A percentile compares a stretch with the other conserved stretches of the same genome.
These are phyloP conservation scores for Myriosclerotinia duriaeana DNA, from an alignment of 2,329 filamentous ascomycete genomes.

Conservation along the genomic window DNA sequence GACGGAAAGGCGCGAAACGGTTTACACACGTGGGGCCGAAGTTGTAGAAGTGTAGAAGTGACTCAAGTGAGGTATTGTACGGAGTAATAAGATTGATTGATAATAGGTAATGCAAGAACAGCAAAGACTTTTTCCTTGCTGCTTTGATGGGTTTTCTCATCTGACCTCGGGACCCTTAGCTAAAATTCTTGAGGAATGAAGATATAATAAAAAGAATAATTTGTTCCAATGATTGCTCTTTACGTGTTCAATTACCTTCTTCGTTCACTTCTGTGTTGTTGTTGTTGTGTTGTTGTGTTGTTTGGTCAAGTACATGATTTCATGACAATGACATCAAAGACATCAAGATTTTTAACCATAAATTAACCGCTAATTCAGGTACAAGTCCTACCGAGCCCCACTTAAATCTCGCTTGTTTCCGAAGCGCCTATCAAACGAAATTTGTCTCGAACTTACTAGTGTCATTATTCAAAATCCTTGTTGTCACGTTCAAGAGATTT, in stretches of 20 bases:
- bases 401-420: slow-evolving; percentile 4
- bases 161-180: no score
- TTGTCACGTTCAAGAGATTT: slow-evolving; percentile 5
- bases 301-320: background rate
- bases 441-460: slow-evolving; percentile 2
- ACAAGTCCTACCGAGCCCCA: background rate
- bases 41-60: no score
- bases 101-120: no score
- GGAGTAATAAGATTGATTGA: no score
- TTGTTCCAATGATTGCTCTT: background rate
- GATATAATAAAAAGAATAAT: no score
- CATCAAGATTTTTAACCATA: no score
- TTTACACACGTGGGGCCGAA: background rate
- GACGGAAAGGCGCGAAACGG: background rate
- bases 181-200: no score
- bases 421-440: slow-evolving; percentile 10
- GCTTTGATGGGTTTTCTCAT: no score
- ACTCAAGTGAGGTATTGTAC: no score
- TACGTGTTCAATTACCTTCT: background rate
- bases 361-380: slow-evolving; percentile 14
- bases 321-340: no score
- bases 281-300: background rate
- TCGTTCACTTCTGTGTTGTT: no score
- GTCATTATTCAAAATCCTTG: background rate
- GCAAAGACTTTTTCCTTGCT: no score